Base-by-base conservation (phyloP, 179 eudicot genomes). In the Spinacia oleracea region DNA sequence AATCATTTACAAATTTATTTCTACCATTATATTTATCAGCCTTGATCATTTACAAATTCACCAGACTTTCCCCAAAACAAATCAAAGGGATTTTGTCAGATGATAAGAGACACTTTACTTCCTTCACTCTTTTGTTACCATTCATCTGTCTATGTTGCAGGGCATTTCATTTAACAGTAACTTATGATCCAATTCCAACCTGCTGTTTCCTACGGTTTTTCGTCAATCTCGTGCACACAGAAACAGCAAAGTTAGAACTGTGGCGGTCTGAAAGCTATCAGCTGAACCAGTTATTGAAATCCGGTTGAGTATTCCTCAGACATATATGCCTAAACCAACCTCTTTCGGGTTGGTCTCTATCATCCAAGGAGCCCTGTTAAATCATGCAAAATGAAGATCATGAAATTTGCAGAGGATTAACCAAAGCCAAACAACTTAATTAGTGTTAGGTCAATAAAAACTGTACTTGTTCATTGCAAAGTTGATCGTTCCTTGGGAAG, bases 261-360 rank as follows among this genome's bases (percentile, higher is more conserved):
- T 31, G 38, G 23, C 35, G 62, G 56, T 27, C 14, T 51, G 15
- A 20, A 20, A 46, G 11, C 75, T 50, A 72, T 34, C 60, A 11
- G 21, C 48, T 51, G 23, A 20, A 72, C 14, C 29, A 15, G 4
- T 3, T 16, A 75, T 34, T 48, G 18, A n/a, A 6, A 6, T 32
- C 51, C 80, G 9, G 60, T 68, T 25, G 70, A 70, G 76, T 34
- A 43, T 9, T 18, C 66, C n/a, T 86, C 80, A 91, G 9, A 86
- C 80, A n/a, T 91, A 96, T 72, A 92, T 96, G 71, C 99, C 99
- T 35, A 96, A 85, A 50, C 96, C 97, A 53, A 96, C 38, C 85
- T 90, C 96, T 83, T 93, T 96, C 8, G 98, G 98, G 53, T 93
- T 67, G 43, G 93, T 91, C 84, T 96, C 99, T 77, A 92, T 98